Percentiles rank a stretch among this genome's conserved stretches.
phyloP scores from a whole-genome alignment of 1,284 basidiomycete species.

The Phylloboletellus chloephorus region DNA sequence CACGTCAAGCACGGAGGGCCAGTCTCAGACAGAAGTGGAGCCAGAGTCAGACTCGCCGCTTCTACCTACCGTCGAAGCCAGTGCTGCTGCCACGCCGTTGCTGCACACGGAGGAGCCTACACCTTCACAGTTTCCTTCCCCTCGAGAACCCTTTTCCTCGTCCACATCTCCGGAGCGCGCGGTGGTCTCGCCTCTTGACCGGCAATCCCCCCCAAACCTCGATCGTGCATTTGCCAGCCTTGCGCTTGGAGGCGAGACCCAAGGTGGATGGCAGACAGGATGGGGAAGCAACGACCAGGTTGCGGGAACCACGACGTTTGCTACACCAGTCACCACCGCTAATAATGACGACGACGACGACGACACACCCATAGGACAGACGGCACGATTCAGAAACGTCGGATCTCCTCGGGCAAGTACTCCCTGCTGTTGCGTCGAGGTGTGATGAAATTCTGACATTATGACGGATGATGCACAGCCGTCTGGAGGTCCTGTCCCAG shows the following conservation, averaged over 20 bases:
- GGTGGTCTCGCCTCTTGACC: slow-evolving; percentile 53
- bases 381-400: slow-evolving; percentile 35
- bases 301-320: slow-evolving; percentile 7
- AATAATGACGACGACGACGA: slow-evolving; percentile 58
- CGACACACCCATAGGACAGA: slow-evolving; percentile 65
- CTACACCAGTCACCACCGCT: slow-evolving; percentile 13
- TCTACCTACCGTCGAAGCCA: slow-evolving; percentile 11
- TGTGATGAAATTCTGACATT: slow-evolving; percentile 4
- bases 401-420: slow-evolving; percentile 27
- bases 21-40: slow-evolving; percentile 9
- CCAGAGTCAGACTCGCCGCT: slow-evolving; percentile 13
- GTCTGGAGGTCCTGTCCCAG: slow-evolving; percentile 15
- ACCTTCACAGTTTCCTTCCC: slow-evolving; percentile 14
- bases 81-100: slow-evolving; percentile 3
- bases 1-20: slow-evolving; percentile 18
- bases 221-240: slow-evolving; percentile 54
- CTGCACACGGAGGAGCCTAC: slow-evolving; percentile 11
- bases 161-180: slow-evolving; percentile 27
- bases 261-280: slow-evolving; percentile 52
- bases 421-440: not conserved
- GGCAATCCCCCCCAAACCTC: slow-evolving; percentile 31
- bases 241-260: slow-evolving; percentile 55
- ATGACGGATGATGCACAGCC: slow-evolving; percentile 10
- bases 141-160: slow-evolving; percentile 23
- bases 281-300: slow-evolving; percentile 33